Evolutionary conservation across 2,329 filamentous ascomycete species (phyloP).

Genomic region (Graphilbum fragrans): DNA sequence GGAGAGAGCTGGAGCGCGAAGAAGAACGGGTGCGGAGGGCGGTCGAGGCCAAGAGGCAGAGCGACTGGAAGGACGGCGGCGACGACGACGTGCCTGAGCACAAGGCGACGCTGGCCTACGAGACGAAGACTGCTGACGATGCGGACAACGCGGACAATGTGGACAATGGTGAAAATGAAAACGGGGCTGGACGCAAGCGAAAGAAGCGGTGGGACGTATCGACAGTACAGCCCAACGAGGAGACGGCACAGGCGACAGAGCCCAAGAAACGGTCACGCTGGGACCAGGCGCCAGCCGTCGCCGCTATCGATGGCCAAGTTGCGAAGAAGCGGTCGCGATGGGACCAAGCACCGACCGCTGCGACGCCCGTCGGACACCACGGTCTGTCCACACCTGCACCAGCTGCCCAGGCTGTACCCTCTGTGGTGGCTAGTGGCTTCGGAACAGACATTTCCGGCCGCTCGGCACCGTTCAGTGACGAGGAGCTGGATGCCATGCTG

Average conservation of each 20-base stretch:
- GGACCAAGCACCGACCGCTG: conserved; percentile 65
- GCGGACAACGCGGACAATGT: conserved; percentile 48
- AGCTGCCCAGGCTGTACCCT: conserved; percentile 21
- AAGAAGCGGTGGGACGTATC: conserved; percentile 92
- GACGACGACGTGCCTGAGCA: conserved; percentile 57
- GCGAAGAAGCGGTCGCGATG: conserved; percentile 74
- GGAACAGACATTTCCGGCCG: conserved; percentile 71
- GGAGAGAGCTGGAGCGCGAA: conserved; percentile 82
- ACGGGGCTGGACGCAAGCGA: conserved; percentile 69
- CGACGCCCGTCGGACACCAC: conserved; percentile 60
- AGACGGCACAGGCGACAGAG: conserved; percentile 30
- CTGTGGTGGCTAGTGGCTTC: conserved; percentile 45
- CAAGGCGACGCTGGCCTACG: conserved; percentile 62
- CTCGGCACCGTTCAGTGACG: conserved; percentile 76
- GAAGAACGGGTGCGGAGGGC: conserved; percentile 74
- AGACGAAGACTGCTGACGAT: conserved; percentile 48
- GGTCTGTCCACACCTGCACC: conserved; percentile 65
- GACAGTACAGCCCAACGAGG: conserved; percentile 12
- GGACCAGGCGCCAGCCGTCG: conserved; percentile 64
- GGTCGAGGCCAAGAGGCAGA: conserved; percentile 62
- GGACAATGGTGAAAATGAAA: too few relatives aligned
- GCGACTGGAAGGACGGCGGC: conserved; percentile 43
- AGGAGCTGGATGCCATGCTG: conserved; percentile 85
- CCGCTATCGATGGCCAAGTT: conserved; percentile 41
- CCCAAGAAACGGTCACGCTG: conserved; percentile 73